phyloP scores from a whole-genome alignment of 2,329 filamentous ascomycete genomes.

The Aspergillus novoparasiticus region DNA sequence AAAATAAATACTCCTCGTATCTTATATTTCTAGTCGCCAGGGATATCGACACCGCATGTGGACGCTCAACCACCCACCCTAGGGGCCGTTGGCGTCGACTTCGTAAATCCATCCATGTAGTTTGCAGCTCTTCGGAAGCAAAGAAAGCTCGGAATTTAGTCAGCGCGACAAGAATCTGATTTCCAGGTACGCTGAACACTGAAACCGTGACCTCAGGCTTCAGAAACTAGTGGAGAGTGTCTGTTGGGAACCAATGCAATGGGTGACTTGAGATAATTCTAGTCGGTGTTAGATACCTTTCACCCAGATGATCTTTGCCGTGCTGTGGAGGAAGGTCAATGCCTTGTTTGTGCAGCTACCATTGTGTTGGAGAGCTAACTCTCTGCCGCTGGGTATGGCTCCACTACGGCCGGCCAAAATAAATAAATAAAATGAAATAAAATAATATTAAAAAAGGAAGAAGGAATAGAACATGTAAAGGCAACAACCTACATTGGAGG shows the following conservation, averaged over 20 bases:
- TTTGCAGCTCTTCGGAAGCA: neutral
- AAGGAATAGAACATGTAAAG: too few relatives aligned
- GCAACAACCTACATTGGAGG: too few relatives aligned
- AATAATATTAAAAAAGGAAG: too few relatives aligned
- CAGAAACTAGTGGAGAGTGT: neutral
- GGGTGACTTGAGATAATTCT: neutral
- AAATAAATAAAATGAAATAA: neutral
- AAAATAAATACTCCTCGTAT: neutral
- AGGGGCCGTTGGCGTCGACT: neutral
- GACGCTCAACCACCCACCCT: neutral
- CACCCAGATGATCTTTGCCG: neutral
- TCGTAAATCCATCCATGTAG: neutral
- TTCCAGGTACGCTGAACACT: neutral
- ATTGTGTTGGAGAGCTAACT: neutral
- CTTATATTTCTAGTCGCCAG: neutral
- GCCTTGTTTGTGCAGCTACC: neutral
- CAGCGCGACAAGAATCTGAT: neutral
- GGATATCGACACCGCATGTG: neutral
- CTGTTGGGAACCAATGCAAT: neutral
- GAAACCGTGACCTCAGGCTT: neutral
- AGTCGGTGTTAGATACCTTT: neutral
- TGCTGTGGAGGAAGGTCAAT: neutral
- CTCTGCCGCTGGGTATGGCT: neutral
- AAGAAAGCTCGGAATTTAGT: neutral
- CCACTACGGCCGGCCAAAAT: neutral